These are phyloP conservation scores for Neurospora cerealis DNA, from an alignment of 495 filamentous ascomycete species.

Conservation along the genomic window DNA sequence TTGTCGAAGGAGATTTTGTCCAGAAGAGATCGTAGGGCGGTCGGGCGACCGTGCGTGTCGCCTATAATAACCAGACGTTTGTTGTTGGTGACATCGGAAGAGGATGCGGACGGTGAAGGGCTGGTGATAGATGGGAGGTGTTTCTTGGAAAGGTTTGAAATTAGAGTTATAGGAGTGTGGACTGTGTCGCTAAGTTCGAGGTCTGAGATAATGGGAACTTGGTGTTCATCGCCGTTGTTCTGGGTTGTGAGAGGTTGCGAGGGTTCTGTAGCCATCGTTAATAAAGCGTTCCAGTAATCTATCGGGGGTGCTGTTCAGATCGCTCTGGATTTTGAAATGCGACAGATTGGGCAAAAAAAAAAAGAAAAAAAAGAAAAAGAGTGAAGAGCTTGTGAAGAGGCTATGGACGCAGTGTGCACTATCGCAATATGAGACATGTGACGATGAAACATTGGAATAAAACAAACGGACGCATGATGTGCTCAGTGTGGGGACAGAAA, in stretches of 20 bases:
- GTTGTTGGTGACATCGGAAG: neutral
- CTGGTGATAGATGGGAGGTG: constrained; percentile 17
- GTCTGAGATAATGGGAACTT: neutral
- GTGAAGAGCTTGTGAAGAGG: neutral
- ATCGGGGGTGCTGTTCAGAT: neutral
- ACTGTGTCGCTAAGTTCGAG: neutral
- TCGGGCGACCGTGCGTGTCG: constrained; percentile 80
- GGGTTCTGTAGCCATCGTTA: neutral
- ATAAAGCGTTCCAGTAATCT: neutral
- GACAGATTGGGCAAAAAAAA: neutral
- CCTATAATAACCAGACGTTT: constrained; percentile 62
- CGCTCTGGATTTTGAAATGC: neutral
- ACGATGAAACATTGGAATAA: neutral
- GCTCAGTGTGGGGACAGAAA: neutral
- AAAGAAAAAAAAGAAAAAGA: neutral
- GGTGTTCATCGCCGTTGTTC: neutral
- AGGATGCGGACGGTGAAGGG: neutral
- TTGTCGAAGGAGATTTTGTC: constrained; percentile 53
- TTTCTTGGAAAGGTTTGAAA: constrained; percentile 25
- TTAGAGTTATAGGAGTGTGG: constrained; percentile 11
- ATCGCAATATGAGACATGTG: neutral
- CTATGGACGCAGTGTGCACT: neutral
- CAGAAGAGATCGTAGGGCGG: constrained; percentile 57
- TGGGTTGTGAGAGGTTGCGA: neutral
- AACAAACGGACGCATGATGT: neutral